Evolutionary conservation across 176 grass and related monocot species (phyloP), one percentile per base, ranked within the genome.

Genomic region (Carex littledalei): DNA sequence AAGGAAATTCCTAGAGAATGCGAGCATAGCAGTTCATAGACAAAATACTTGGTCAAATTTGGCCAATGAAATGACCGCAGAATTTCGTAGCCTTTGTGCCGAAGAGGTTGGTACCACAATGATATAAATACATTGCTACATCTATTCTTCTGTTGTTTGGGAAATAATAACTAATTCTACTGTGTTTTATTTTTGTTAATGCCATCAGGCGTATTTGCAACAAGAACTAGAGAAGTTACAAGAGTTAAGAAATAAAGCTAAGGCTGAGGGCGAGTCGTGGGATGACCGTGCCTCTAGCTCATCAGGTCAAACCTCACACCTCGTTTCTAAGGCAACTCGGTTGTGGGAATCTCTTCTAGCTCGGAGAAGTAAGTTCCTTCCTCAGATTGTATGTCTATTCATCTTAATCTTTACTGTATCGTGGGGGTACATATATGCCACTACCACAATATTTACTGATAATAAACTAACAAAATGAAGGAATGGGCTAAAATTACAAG

Each of bases 281-380:
- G 97, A 96, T 64, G 97, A 99, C 85, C 91, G 86, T 18, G 87
- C 93, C 39, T 89, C 97, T 47, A 92, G 74, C 79, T 90, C 90
- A 2, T 95, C 93, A 75, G 91, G 91, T 73, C 97, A 96, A 85
- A 99, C 91, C 61, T 95, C 97, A 37, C 97, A 99, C 89, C 86
- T 99, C 24, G 90, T 96, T 34, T 94, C 93, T 63, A 96, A 99
- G 67, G 91, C 97, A 35, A 92, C 93, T 87, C 85, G 88, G 61
- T 88, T 99, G 79, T 99, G 97, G 93, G 97, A 99, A 86, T 96
- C 97, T 10, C 90, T 99, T 92, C 89, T 99, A 91, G 91, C 90
- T 94, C 86, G 90, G 69, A 95, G 90, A 92, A 92, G 96, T 95
- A 94, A 85, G 83, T 15, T 72, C 21, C 22, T 78, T 21, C 56